These are phyloP conservation scores for Neoboletus brunneissimus DNA, from an alignment of 768 basidiomycete genomes.

Conservation along the genomic window DNA sequence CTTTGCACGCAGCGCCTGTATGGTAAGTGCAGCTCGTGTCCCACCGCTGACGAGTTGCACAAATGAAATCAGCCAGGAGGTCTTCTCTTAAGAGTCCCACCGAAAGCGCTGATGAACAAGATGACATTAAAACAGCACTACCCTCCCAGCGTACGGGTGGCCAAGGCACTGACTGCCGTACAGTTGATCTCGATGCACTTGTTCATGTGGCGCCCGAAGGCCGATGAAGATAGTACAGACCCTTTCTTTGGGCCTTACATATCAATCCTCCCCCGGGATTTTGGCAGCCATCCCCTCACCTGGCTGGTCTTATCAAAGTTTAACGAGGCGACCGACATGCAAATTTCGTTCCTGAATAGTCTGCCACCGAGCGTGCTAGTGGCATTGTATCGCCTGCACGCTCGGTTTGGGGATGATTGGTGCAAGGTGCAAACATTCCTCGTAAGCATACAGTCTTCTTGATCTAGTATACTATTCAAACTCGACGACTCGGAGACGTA, in stretches of 20 bases:
- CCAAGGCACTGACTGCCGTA: conserved; percentile 49
- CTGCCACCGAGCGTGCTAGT: conserved; percentile 49
- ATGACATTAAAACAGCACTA: conserved; percentile 64
- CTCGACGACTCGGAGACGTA: not conserved
- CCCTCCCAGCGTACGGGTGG: conserved; percentile 31
- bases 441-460: conserved; percentile 38
- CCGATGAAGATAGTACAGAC: conserved; percentile 45
- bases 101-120: conserved; percentile 66
- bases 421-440: conserved; percentile 44
- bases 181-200: conserved; percentile 85
- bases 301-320: conserved; percentile 49
- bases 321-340: conserved; percentile 11
- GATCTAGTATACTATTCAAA: not conserved
- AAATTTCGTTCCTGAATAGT: conserved; percentile 35
- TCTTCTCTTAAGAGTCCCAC: conserved; percentile 68
- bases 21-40: conserved; percentile 33
- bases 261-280: conserved; percentile 67
- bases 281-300: conserved; percentile 78
- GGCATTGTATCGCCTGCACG: conserved; percentile 42
- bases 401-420: conserved; percentile 62
- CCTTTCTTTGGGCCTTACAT: conserved; percentile 73
- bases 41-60: not conserved
- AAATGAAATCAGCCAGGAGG: conserved; percentile 44
- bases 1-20: conserved; percentile 45
- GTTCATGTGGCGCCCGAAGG: conserved; percentile 56